Conservation (phyloP, 2,329 filamentous ascomycete genomes). For the Hypoxylon sp. region DNA sequence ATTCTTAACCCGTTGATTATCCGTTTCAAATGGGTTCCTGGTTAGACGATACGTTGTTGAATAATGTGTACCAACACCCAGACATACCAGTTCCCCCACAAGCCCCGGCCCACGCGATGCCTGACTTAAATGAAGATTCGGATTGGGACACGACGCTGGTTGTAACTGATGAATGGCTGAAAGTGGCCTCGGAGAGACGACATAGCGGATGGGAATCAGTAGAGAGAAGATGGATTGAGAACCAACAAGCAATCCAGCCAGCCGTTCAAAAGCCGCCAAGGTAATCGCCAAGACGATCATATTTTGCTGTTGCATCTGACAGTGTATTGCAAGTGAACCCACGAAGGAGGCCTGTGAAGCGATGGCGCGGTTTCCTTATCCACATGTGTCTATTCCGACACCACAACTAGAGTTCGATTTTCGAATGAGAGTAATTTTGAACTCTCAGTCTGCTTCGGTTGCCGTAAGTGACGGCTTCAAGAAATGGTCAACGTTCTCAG, state of each 20-base stretch:
- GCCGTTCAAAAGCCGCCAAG: slow-evolving; percentile 3
- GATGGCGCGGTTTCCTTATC: slow-evolving; percentile 44
- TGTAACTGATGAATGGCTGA: slow-evolving; percentile 37
- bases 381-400: slow-evolving; percentile 47
- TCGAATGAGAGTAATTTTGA: slow-evolving; percentile 51
- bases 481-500: slow-evolving; percentile 50
- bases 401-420: slow-evolving; percentile 51
- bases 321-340: slow-evolving; percentile 21
- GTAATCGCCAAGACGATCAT: slow-evolving; percentile 12
- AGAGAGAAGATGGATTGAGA: slow-evolving; percentile 46
- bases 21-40: slow-evolving; percentile 19
- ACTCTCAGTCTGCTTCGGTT: slow-evolving; percentile 49
- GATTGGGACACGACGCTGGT: slow-evolving; percentile 51
- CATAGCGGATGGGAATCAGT: slow-evolving; percentile 52
- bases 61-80: slow-evolving; percentile 19
- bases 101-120: slow-evolving; percentile 20
- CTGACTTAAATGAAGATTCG: slow-evolving; percentile 28
- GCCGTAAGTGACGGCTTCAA: slow-evolving; percentile 48
- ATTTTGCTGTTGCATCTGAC: slow-evolving; percentile 21
- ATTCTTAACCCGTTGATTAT: neutral
- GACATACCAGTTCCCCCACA: slow-evolving; percentile 17
- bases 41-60: slow-evolving; percentile 6
- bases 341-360: slow-evolving; percentile 29
- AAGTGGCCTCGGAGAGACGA: slow-evolving; percentile 43
- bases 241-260: slow-evolving; percentile 23